Conservation (phyloP, 148 eudicot genomes). For the Rhododendron ferrugineum region DNA sequence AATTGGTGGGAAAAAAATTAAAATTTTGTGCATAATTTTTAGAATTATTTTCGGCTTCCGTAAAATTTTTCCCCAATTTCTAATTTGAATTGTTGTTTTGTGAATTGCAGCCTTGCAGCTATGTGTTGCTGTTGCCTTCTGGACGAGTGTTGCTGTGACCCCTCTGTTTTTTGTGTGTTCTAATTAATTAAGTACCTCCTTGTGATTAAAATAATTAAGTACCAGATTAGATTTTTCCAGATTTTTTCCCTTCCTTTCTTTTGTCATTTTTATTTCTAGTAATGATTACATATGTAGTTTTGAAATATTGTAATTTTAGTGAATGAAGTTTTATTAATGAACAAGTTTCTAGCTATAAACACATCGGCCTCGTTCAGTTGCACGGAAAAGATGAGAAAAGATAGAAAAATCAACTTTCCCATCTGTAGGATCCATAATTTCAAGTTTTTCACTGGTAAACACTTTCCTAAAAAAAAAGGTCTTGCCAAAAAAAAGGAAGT, state of each 20-base stretch:
- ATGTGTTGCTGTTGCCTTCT: slow-evolving; percentile 38
- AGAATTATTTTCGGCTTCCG: no score
- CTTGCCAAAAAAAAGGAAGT: no score
- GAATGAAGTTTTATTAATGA: no score
- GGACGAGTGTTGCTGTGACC: slow-evolving; percentile 50
- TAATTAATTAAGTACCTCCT: neutral
- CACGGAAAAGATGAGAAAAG: no score
- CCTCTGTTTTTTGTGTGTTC: slow-evolving; percentile 28
- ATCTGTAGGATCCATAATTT: no score
- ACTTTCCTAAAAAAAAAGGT: no score
- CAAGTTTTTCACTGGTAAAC: no score
- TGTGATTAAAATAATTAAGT: neutral
- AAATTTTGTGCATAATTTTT: no score
- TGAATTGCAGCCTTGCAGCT: slow-evolving; percentile 41
- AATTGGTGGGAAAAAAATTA: neutral
- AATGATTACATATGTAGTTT: neutral
- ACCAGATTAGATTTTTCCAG: neutral
- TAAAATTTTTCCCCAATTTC: neutral
- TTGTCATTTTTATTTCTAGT: neutral
- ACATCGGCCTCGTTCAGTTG: no score
- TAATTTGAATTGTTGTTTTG: neutral
- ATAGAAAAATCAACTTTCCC: no score
- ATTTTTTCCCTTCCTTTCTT: neutral
- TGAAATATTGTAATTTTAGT: neutral
- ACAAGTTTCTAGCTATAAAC: no score